phyloP scores from a whole-genome alignment of 2,329 filamentous ascomycete species.

The Penicillium sp. region DNA sequence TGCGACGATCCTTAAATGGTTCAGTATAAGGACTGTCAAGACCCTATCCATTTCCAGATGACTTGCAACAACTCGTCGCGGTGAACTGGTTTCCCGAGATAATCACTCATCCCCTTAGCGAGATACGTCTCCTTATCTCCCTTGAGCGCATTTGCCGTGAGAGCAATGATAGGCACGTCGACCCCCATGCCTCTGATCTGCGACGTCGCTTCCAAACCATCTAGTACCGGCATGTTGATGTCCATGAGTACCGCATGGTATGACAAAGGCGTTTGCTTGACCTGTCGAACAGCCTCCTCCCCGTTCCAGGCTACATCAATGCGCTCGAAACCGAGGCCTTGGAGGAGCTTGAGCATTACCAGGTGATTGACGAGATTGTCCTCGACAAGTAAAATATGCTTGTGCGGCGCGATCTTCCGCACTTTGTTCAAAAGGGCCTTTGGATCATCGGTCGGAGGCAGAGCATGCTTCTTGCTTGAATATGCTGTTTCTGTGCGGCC shows the following conservation, averaged over 20 bases:
- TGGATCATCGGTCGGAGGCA: constrained; percentile 26
- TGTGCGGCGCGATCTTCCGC: constrained; percentile 36
- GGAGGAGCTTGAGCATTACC: constrained; percentile 38
- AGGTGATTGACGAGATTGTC: constrained; percentile 44
- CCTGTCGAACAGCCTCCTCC: constrained; percentile 40
- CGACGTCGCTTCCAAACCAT: constrained; percentile 43
- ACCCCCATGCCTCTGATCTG: constrained; percentile 39
- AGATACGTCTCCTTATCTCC: constrained; percentile 52
- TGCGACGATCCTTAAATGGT: too few species aligned
- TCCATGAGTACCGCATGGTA: constrained; percentile 48
- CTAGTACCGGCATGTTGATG: constrained; percentile 46
- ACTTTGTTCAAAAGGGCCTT: constrained; percentile 16
- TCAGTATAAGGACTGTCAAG: constrained; percentile 3
- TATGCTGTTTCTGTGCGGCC: constrained; percentile 32
- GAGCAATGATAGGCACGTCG: constrained; percentile 49
- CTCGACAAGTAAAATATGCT: constrained; percentile 41
- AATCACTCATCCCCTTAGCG: constrained; percentile 53
- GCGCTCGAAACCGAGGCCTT: constrained; percentile 39
- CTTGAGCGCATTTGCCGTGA: constrained; percentile 54
- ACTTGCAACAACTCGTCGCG: constrained; percentile 45
- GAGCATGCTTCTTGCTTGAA: neutral
- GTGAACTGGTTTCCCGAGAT: constrained; percentile 53
- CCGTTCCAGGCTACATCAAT: constrained; percentile 44
- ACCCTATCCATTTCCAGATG: constrained; percentile 39
- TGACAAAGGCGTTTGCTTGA: constrained; percentile 39